A percentile compares a stretch with the other conserved stretches of the same genome.
These are phyloP conservation scores for Abortiporus biennis DNA, from an alignment of 1,284 basidiomycete species.

Conservation along the genomic window DNA sequence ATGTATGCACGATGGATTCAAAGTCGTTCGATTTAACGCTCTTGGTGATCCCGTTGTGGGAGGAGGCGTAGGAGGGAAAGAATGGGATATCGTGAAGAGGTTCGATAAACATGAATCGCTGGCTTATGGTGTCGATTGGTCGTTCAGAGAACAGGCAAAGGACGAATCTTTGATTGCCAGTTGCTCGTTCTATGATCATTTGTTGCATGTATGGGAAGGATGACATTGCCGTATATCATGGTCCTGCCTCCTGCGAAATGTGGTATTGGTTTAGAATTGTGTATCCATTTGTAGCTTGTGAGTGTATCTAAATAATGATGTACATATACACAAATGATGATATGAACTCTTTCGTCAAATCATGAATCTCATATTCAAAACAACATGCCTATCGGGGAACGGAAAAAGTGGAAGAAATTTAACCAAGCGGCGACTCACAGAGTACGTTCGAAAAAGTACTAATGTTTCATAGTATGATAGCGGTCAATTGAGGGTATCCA, in stretches of 20 bases:
- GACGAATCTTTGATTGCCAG: slow-evolving; percentile 66
- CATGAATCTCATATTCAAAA: no score
- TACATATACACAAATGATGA: no score
- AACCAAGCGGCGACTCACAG: no score
- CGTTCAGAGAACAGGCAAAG: slow-evolving; percentile 31
- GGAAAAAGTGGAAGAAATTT: not conserved
- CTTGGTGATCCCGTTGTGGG: slow-evolving; percentile 8
- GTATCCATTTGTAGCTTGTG: no score
- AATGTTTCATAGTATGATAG: no score
- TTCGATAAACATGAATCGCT: slow-evolving; percentile 82
- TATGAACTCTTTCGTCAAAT: no score
- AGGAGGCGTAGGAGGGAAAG: slow-evolving; percentile 7
- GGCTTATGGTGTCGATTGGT: slow-evolving; percentile 97
- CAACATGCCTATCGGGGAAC: not conserved
- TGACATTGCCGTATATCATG: slow-evolving; percentile 22
- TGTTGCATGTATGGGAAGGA: slow-evolving; percentile 76
- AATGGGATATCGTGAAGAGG: slow-evolving; percentile 42
- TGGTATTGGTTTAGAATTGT: not conserved
- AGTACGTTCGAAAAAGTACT: no score
- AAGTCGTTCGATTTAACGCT: slow-evolving; percentile 56
- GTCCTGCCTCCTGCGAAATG: not conserved
- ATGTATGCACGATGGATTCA: slow-evolving; percentile 98
- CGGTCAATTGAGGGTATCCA: no score
- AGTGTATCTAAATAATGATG: no score
- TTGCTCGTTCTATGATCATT: slow-evolving; percentile 96